Evolutionary conservation across 129 eudicot species (phyloP).

Genomic region (Ambrosia trifida): DNA sequence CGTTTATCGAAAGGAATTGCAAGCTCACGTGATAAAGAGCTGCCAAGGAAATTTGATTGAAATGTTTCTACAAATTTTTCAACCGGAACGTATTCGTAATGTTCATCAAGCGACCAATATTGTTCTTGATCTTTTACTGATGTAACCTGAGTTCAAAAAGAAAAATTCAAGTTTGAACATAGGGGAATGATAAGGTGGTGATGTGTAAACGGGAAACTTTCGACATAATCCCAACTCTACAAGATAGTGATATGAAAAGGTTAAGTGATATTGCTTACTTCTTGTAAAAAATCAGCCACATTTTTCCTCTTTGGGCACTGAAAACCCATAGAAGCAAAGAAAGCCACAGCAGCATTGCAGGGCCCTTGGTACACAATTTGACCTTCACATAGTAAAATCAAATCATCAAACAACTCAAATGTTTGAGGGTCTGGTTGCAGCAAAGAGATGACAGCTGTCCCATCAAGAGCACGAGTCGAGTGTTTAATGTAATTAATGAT

Average conservation of each 20-base stretch:
- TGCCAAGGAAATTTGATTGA: conserved; percentile 60
- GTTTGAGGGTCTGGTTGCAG: conserved; percentile 92
- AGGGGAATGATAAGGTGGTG: not conserved
- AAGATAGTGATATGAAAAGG: not conserved
- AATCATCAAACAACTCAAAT: conserved; percentile 78
- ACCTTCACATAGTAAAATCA: conserved; percentile 75
- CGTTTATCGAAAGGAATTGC: conserved; percentile 53
- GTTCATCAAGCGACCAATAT: conserved; percentile 65
- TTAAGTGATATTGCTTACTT: conserved; percentile 45
- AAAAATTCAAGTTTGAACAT: conserved; percentile 13
- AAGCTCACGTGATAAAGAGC: conserved; percentile 50
- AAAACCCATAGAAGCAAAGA: conserved; percentile 85
- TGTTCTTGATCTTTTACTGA: conserved; percentile 87
- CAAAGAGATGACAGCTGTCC: conserved; percentile 75
- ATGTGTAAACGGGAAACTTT: too few species aligned
- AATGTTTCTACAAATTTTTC: conserved; percentile 75
- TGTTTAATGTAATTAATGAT: conserved; percentile 76
- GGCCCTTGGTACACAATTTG: conserved; percentile 95
- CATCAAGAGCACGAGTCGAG: conserved; percentile 64
- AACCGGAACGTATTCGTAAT: conserved; percentile 55
- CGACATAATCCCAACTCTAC: not conserved
- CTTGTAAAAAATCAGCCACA: conserved; percentile 94
- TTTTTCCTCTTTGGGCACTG: conserved; percentile 83
- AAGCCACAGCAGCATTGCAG: conserved; percentile 58
- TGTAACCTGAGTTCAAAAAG: conserved; percentile 50